phyloP scores from a whole-genome alignment of 1,284 basidiomycete genomes.

The Ustilago shanxiensis region DNA sequence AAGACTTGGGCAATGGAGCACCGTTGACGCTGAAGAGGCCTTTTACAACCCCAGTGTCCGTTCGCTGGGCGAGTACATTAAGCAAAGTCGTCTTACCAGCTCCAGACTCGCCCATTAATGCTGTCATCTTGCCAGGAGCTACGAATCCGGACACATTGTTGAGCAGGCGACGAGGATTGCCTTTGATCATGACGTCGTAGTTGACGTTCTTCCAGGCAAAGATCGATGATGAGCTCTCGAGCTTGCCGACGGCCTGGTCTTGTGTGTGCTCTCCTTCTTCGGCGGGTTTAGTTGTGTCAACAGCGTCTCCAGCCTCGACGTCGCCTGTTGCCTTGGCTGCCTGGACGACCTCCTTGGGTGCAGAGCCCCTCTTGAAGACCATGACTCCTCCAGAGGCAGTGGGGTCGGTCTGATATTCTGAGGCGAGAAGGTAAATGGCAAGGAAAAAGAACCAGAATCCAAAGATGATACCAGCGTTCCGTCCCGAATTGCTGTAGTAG shows the following conservation, averaged over 20 bases:
- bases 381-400: slow-evolving; percentile 57
- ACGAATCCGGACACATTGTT: slow-evolving; percentile 71
- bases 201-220: slow-evolving; percentile 61
- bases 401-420: slow-evolving; percentile 61
- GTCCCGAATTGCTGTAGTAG: slow-evolving; percentile 33
- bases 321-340: slow-evolving; percentile 37
- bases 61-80: slow-evolving; percentile 61
- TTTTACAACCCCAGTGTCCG: slow-evolving; percentile 51
- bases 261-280: slow-evolving; percentile 7
- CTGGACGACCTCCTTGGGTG: slow-evolving; percentile 32
- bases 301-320: slow-evolving; percentile 27
- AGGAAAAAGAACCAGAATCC: slow-evolving; percentile 58
- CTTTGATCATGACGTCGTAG: slow-evolving; percentile 60
- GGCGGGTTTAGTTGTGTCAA: neutral
- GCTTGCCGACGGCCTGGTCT: slow-evolving; percentile 29
- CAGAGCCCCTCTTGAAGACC: slow-evolving; percentile 56
- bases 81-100: slow-evolving; percentile 65
- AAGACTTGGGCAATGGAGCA: slow-evolving; percentile 45
- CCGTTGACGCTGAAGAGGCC: slow-evolving; percentile 56
- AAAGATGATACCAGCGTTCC: slow-evolving; percentile 62
- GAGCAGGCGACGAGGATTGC: slow-evolving; percentile 54
- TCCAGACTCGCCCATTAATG: slow-evolving; percentile 65
- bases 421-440: slow-evolving; percentile 48
- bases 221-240: slow-evolving; percentile 50
- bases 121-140: slow-evolving; percentile 59